Percentiles rank a stretch among this genome's conserved stretches.
Conservation (phyloP, 306 rosid species). For the Citrullus colocynthis region DNA sequence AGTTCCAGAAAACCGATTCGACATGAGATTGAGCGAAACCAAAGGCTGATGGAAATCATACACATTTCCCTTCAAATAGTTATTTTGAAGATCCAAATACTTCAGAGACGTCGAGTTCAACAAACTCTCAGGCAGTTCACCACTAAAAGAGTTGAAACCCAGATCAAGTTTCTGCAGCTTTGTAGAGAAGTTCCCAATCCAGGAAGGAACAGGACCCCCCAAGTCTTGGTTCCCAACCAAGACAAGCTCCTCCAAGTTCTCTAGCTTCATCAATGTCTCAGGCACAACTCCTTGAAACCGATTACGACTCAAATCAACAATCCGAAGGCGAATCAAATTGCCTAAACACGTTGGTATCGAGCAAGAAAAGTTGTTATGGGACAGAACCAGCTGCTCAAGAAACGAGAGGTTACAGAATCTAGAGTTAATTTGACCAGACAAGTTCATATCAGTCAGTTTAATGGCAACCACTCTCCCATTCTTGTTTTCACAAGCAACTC, state of each 20-base stretch:
- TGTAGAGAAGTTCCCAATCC: slow-evolving; percentile 83
- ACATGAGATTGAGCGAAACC: slow-evolving; percentile 64
- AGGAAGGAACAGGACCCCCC: slow-evolving; percentile 59
- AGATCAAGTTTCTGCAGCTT: slow-evolving; percentile 50
- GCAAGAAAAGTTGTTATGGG: slow-evolving; percentile 51
- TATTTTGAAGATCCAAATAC: slow-evolving; percentile 58
- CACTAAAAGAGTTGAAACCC: slow-evolving; percentile 47
- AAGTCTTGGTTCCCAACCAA: slow-evolving; percentile 52
- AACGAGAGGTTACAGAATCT: slow-evolving; percentile 44
- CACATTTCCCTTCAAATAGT: slow-evolving; percentile 46
- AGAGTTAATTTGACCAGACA: slow-evolving; percentile 65
- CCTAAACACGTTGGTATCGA: slow-evolving; percentile 66
- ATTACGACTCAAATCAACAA: slow-evolving; percentile 57
- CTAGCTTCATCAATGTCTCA: slow-evolving; percentile 45
- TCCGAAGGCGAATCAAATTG: slow-evolving; percentile 28
- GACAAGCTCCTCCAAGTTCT: slow-evolving; percentile 49
- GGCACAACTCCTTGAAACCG: slow-evolving; percentile 60
- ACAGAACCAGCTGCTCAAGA: slow-evolving; percentile 42
- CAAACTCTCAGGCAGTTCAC: slow-evolving; percentile 66
- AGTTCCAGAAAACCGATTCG: slow-evolving; percentile 81
- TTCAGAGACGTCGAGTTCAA: slow-evolving; percentile 44
- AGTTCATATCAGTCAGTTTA: slow-evolving; percentile 41
- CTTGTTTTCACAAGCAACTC: slow-evolving; percentile 58
- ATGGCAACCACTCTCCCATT: slow-evolving; percentile 64
- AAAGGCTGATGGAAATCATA: slow-evolving; percentile 61